Conservation (phyloP, 2,329 filamentous ascomycete genomes). For the Apiospora pterosperma region DNA sequence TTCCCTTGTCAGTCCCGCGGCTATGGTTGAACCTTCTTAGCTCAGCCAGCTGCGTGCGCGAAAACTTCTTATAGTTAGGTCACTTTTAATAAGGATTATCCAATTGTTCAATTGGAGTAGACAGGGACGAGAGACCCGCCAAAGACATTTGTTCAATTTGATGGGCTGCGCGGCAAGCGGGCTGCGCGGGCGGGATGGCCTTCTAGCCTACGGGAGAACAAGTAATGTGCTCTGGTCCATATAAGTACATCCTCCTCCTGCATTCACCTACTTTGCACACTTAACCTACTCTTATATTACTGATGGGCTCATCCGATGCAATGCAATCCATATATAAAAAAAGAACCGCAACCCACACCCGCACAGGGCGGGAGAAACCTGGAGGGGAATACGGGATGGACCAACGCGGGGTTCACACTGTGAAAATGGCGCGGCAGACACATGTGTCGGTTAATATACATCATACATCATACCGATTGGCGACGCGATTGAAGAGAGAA, state of each 20-base stretch:
- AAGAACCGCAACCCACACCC: neutral
- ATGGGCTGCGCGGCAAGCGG: too few relatives aligned
- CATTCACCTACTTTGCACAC: neutral
- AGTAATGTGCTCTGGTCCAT: neutral
- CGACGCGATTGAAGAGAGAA: neutral
- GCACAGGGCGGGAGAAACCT: neutral
- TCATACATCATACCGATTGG: neutral
- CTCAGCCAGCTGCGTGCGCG: neutral
- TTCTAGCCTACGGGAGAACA: neutral
- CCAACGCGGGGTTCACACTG: neutral
- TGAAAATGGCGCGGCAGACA: neutral
- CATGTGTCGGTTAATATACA: neutral
- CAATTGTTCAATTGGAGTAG: neutral
- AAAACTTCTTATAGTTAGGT: neutral
- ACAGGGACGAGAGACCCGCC: neutral
- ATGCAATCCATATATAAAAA: neutral
- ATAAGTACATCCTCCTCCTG: too few relatives aligned
- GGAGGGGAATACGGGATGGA: neutral
- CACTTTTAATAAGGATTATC: neutral
- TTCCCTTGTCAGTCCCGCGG: conserved; percentile 1
- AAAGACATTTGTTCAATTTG: neutral
- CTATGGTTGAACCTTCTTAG: conserved; percentile 5
- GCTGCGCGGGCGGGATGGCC: too few relatives aligned
- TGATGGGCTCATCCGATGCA: too few relatives aligned
- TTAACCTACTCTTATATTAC: neutral